Conservation (phyloP, 768 basidiomycete genomes). For the Cystobasidiopsis lactophilus region DNA sequence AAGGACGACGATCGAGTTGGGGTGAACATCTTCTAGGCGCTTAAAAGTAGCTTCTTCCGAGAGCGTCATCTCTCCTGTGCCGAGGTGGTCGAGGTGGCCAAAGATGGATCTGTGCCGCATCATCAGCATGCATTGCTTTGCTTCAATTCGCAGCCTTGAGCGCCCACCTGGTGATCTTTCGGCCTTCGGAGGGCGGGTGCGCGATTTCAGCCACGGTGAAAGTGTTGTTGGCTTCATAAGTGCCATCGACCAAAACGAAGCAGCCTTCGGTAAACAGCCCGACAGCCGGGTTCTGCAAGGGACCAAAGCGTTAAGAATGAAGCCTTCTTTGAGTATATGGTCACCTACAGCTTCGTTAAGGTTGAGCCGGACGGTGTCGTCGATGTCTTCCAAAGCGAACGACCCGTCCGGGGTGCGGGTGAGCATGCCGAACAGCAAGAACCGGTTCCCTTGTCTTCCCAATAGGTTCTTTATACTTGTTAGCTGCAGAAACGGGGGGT, state of each 20-base stretch:
- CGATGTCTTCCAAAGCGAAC: constrained; percentile 75
- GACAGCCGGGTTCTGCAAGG: constrained; percentile 66
- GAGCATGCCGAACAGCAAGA: constrained; percentile 83
- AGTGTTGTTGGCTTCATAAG: constrained; percentile 77
- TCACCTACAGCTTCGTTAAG: constrained; percentile 55
- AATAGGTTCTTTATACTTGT: constrained; percentile 89
- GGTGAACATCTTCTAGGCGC: not conserved
- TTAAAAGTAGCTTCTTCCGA: constrained; percentile 46
- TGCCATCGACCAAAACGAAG: constrained; percentile 83
- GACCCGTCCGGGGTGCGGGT: constrained; percentile 71
- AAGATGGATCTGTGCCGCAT: constrained; percentile 33
- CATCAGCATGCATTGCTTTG: not conserved
- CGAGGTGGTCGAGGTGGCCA: constrained; percentile 90
- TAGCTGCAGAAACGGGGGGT: constrained; percentile 33
- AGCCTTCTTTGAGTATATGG: not conserved
- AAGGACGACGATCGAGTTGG: constrained; percentile 44
- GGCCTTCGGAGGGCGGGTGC: constrained; percentile 84
- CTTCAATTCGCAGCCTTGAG: not conserved
- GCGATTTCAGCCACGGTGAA: constrained; percentile 82
- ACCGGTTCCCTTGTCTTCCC: constrained; percentile 68
- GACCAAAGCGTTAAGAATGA: not conserved
- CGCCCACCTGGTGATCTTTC: constrained; percentile 54
- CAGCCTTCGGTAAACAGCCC: constrained; percentile 92
- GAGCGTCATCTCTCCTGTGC: constrained; percentile 73
- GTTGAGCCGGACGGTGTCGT: constrained; percentile 72